Evolutionary conservation across 2,329 filamentous ascomycete species (phyloP).

Genomic region (Cordyceps farinosa): DNA sequence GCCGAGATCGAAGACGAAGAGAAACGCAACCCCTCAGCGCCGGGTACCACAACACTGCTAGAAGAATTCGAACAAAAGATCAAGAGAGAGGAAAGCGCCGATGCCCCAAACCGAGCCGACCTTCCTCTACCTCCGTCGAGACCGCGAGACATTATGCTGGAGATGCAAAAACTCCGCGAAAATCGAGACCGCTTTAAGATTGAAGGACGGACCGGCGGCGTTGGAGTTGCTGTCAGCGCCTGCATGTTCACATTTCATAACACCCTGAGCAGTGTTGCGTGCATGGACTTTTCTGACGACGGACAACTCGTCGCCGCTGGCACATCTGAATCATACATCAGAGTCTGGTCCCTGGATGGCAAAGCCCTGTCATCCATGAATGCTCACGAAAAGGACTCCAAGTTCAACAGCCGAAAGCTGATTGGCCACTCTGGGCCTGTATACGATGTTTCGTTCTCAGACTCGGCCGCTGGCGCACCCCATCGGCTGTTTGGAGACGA

Average conservation of each 20-base stretch:
- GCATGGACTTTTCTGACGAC: conserved; percentile 92
- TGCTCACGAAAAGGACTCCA: conserved; percentile 53
- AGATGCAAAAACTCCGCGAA: conserved; percentile 91
- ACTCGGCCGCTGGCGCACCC: conserved; percentile 56
- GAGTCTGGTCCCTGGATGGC: conserved; percentile 88
- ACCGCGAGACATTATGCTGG: conserved; percentile 85
- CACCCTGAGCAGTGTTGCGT: conserved; percentile 85
- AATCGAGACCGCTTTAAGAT: conserved; percentile 90
- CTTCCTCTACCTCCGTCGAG: conserved; percentile 85
- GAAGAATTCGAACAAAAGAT: conserved; percentile 85
- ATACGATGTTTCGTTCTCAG: conserved; percentile 84
- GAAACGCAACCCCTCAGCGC: conserved; percentile 64
- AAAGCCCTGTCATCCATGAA: conserved; percentile 70
- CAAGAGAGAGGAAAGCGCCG: conserved; percentile 85
- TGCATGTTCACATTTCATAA: conserved; percentile 99
- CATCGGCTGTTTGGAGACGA: conserved; percentile 49
- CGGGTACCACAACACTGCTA: conserved; percentile 69
- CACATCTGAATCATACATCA: conserved; percentile 91
- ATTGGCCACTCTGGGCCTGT: conserved; percentile 90
- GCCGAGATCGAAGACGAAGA: conserved; percentile 87
- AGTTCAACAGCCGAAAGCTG: conserved; percentile 64
- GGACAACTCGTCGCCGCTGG: conserved; percentile 82
- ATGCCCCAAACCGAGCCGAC: conserved; percentile 72
- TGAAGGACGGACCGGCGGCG: conserved; percentile 75
- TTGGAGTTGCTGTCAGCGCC: conserved; percentile 78